Evolutionary conservation across 495 filamentous ascomycete species (phyloP).

Genomic region (Aspergillus campestris): DNA sequence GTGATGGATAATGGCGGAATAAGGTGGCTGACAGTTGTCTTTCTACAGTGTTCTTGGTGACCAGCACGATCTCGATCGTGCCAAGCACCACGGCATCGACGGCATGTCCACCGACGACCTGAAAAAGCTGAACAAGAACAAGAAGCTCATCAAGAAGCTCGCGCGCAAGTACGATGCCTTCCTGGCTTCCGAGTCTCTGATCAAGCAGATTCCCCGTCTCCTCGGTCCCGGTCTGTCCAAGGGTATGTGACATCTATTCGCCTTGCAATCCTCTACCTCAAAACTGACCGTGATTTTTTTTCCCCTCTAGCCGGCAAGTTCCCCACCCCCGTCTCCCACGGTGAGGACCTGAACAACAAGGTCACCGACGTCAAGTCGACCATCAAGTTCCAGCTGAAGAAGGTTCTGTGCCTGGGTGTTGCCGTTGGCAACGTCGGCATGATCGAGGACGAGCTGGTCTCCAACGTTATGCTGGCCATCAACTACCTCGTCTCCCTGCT

Average conservation of each 20-base stretch:
- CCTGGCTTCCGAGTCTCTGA: constrained; percentile 87
- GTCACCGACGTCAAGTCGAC: constrained; percentile 98
- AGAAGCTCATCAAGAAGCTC: constrained; percentile 99
- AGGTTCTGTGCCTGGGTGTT: constrained; percentile 98
- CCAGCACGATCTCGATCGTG: constrained; percentile 99
- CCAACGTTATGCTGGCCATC: constrained; percentile 96
- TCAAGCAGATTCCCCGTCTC: constrained; percentile 99
- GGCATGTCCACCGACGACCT: constrained; percentile 96
- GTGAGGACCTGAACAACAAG: constrained; percentile 85
- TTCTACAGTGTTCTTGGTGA: constrained; percentile 79
- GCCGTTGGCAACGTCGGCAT: constrained; percentile 97
- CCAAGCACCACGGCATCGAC: constrained; percentile 94
- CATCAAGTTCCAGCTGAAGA: constrained; percentile 99
- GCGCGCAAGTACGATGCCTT: constrained; percentile 99
- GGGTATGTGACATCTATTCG: constrained; percentile 46
- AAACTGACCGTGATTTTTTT: constrained; percentile 8
- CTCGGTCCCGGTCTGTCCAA: constrained; percentile 97
- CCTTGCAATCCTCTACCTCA: background rate
- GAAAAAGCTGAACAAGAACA: constrained; percentile 99
- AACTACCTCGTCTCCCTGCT: constrained; percentile 98
- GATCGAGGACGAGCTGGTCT: constrained; percentile 89
- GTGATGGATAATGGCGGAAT: background rate
- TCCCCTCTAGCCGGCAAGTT: constrained; percentile 80
- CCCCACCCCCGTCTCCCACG: constrained; percentile 93
- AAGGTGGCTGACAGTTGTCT: constrained; percentile 7